Evolutionary conservation across 208 protist genomes (phyloP).

Genomic region (Trypanosoma brucei): DNA sequence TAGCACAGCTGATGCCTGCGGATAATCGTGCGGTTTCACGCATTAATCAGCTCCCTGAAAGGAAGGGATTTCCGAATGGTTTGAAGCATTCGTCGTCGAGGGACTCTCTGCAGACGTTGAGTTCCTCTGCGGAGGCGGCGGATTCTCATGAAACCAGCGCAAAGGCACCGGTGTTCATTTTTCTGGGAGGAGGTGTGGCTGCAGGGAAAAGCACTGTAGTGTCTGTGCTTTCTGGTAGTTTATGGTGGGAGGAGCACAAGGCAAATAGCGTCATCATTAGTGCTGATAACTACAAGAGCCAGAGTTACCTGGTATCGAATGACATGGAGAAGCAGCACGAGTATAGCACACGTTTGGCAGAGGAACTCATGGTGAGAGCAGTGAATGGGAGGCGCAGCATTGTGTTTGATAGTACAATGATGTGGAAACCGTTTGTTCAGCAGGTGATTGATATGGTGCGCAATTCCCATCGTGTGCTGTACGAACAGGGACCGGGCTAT

Average conservation of each 20-base stretch:
- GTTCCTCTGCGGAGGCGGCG: conserved; percentile 19
- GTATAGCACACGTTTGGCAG: conserved; percentile 63
- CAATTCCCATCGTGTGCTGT: conserved; percentile 60
- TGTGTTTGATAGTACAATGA: conserved; percentile 88
- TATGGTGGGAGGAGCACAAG: conserved; percentile 75
- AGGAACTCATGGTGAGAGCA: conserved; percentile 73
- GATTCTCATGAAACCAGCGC: neutral
- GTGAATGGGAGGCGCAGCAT: conserved; percentile 80
- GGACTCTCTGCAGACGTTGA: conserved; percentile 56
- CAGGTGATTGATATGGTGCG: conserved; percentile 81
- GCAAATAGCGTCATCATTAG: conserved; percentile 73
- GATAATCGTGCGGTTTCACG: conserved; percentile 41
- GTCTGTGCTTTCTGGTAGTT: conserved; percentile 57
- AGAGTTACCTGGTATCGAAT: conserved; percentile 2
- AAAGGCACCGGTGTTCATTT: conserved; percentile 75
- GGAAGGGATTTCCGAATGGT: conserved; percentile 51
- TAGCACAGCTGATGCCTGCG: conserved; percentile 25
- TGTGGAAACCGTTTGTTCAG: conserved; percentile 83
- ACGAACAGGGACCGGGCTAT: conserved; percentile 71
- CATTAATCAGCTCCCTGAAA: conserved; percentile 39
- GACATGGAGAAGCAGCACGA: conserved; percentile 35
- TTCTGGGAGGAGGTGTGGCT: conserved; percentile 87
- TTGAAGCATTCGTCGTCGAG: conserved; percentile 53
- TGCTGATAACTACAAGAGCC: conserved; percentile 81
- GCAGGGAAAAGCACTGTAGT: conserved; percentile 84